Evolutionary conservation across 495 filamentous ascomycete species (phyloP).

Genomic region (Penicillium psychrofluorescens): DNA sequence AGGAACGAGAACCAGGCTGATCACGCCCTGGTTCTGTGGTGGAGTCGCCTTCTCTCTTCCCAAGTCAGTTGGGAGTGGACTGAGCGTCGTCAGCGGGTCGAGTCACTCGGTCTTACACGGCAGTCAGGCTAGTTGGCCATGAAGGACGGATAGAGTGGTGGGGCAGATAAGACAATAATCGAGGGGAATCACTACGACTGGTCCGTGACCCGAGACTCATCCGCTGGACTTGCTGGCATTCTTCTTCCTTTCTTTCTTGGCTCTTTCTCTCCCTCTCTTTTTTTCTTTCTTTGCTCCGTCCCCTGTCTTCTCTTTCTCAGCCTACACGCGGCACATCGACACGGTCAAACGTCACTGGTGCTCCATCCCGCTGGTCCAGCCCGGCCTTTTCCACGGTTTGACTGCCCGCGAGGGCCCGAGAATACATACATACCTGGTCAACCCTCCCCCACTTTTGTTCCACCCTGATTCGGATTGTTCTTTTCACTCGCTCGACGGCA

Average conservation of each 20-base stretch:
- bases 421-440: not conserved
- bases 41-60: too few species aligned
- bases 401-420: constrained; percentile 12
- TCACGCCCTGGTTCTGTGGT: too few species aligned
- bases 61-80: too few species aligned
- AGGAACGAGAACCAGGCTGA: too few species aligned
- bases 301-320: not conserved
- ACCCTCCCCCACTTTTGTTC: not conserved
- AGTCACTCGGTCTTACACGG: too few species aligned
- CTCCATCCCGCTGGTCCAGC: constrained; percentile 10
- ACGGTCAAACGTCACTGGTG: constrained; percentile 8
- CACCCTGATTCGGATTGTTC: not conserved
- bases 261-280: constrained; percentile 3
- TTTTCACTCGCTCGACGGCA: too few species aligned
- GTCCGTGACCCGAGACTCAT: too few species aligned
- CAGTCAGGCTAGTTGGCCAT: too few species aligned
- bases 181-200: too few species aligned
- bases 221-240: not conserved
- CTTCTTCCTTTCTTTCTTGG: constrained; percentile 8
- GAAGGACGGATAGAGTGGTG: too few species aligned
- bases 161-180: too few species aligned
- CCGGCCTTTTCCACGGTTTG: constrained; percentile 18
- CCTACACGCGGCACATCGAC: constrained; percentile 2
- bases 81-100: too few species aligned
- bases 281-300: not conserved